phyloP scores from a whole-genome alignment of 169 alveolate species.

The Theileria parva region DNA sequence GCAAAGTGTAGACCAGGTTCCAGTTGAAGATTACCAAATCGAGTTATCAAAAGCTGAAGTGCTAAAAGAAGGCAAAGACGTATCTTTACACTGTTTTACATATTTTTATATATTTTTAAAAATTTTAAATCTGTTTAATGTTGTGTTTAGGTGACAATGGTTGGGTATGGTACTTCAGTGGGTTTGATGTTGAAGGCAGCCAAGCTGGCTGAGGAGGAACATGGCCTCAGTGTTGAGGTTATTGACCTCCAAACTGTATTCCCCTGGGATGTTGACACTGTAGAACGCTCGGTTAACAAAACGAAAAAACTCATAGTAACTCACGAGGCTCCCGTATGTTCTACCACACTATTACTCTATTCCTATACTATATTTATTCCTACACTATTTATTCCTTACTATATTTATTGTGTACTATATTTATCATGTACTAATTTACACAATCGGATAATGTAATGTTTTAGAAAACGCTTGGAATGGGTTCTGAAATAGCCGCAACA shows the following conservation, averaged over 20 bases:
- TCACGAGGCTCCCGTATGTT: constrained; percentile 92
- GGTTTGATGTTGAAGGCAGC: constrained; percentile 87
- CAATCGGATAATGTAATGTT: too few relatives aligned
- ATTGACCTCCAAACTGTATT: constrained; percentile 93
- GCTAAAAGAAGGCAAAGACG: constrained; percentile 89
- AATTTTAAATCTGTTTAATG: neutral
- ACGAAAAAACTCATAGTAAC: constrained; percentile 91
- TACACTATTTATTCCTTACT: too few relatives aligned
- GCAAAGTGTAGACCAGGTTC: constrained; percentile 91
- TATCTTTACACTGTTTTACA: neutral
- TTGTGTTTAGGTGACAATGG: constrained; percentile 71
- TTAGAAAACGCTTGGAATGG: constrained; percentile 83
- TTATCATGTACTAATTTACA: too few relatives aligned
- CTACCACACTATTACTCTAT: constrained; percentile 9
- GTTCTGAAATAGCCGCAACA: constrained; percentile 91
- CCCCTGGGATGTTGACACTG: constrained; percentile 95
- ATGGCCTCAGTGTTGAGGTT: constrained; percentile 88
- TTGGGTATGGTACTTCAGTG: constrained; percentile 86
- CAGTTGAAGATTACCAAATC: constrained; percentile 88
- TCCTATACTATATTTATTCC: neutral
- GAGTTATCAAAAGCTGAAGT: constrained; percentile 92
- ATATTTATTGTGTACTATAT: too few relatives aligned
- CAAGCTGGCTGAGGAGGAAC: constrained; percentile 81
- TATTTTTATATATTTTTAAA: neutral
- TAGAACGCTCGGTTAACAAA: constrained; percentile 88